These are phyloP conservation scores for Benincasa hispida DNA, from an alignment of 306 rosid genomes.

Conservation along the genomic window DNA sequence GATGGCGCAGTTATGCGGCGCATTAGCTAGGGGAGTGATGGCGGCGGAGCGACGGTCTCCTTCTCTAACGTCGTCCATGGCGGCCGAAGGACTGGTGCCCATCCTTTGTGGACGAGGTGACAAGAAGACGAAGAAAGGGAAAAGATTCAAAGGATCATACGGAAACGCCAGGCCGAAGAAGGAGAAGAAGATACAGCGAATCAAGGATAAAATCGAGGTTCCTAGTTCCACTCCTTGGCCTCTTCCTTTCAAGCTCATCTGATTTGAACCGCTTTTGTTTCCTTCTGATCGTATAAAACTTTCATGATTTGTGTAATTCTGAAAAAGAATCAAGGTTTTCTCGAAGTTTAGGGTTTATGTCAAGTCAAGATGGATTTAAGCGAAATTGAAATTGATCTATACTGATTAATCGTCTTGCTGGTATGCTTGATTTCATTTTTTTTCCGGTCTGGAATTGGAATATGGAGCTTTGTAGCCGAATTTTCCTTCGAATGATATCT, in stretches of 20 bases:
- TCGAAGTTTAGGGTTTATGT: slow-evolving; percentile 6
- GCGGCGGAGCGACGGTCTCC: slow-evolving; percentile 19
- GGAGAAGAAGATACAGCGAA: slow-evolving; percentile 86
- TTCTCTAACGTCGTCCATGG: not conserved
- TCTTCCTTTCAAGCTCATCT: slow-evolving; percentile 90
- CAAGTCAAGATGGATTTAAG: not conserved
- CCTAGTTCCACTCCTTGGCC: slow-evolving; percentile 99
- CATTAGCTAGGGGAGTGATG: slow-evolving; percentile 34
- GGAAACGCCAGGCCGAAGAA: slow-evolving; percentile 72
- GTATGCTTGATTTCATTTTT: not conserved
- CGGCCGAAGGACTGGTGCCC: slow-evolving; percentile 17
- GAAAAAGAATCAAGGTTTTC: not conserved
- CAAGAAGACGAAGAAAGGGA: slow-evolving; percentile 86
- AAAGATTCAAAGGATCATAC: slow-evolving; percentile 81
- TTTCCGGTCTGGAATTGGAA: no score
- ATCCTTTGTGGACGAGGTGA: slow-evolving; percentile 82
- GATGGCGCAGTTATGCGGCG: slow-evolving; percentile 48
- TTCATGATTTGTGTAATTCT: not conserved
- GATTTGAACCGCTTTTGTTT: slow-evolving; percentile 9
- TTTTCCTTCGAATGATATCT: not conserved
- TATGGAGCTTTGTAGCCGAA: no score
- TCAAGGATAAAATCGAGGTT: slow-evolving; percentile 85
- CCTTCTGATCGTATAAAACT: not conserved
- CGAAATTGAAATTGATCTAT: not conserved
- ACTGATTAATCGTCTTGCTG: not conserved